A percentile compares a stretch with the other conserved stretches of the same genome.
Evolutionary conservation across 306 rosid genomes (phyloP).

Genomic region (Abrus precatorius): DNA sequence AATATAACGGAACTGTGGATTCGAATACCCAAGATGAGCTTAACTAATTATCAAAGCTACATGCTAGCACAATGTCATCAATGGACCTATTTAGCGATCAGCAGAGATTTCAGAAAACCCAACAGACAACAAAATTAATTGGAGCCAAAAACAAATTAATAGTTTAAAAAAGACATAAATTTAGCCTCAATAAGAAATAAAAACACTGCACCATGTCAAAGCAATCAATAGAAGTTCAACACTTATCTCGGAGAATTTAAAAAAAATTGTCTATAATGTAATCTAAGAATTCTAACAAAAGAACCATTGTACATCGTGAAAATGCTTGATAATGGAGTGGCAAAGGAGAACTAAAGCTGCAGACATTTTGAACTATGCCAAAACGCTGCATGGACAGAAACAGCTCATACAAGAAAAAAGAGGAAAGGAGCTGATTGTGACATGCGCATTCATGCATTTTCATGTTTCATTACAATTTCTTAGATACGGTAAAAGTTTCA

Average conservation of each 20-base stretch:
- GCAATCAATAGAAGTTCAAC: slow-evolving; percentile 6
- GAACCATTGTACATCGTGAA: neutral
- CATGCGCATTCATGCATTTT: neutral
- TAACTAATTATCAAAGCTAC: neutral
- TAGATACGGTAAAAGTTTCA: neutral
- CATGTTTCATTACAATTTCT: slow-evolving; percentile 6
- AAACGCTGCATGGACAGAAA: neutral
- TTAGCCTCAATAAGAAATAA: neutral
- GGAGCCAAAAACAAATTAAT: neutral
- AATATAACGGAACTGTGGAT: neutral
- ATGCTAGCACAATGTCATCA: slow-evolving; percentile 5
- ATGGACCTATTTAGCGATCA: neutral
- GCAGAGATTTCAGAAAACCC: neutral
- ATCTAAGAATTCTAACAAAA: neutral
- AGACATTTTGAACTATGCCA: neutral
- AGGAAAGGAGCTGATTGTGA: neutral
- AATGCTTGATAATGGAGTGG: neutral
- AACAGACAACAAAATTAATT: slow-evolving; percentile 4
- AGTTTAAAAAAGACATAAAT: neutral
- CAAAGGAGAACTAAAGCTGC: slow-evolving; percentile 10
- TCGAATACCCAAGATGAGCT: neutral
- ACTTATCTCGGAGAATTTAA: neutral
- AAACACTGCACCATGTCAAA: neutral
- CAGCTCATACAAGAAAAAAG: neutral
- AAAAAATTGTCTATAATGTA: neutral